Percentiles rank a stretch among this genome's conserved stretches.
phyloP scores from a whole-genome alignment of 768 basidiomycete genomes.

The Tylopilus balloui region DNA sequence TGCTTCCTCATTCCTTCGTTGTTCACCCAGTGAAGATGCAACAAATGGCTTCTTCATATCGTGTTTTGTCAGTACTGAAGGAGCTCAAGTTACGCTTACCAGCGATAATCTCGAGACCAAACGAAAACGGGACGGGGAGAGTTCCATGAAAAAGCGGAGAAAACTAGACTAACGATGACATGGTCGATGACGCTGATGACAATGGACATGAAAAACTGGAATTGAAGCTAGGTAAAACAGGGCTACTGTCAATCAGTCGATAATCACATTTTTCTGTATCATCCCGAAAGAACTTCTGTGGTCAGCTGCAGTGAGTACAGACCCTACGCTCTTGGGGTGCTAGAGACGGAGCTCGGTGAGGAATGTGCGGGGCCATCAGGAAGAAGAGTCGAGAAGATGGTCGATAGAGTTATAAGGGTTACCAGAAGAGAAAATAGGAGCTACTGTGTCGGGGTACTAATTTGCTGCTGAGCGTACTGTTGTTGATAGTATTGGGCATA shows the following conservation, averaged over 20 bases:
- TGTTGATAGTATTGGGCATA: conserved; percentile 87
- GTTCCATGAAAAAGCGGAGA: conserved; percentile 19
- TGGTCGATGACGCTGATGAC: background rate
- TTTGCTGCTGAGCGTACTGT: conserved; percentile 78
- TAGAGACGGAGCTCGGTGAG: conserved; percentile 21
- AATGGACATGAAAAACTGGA: conserved; percentile 7
- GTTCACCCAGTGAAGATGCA: conserved; percentile 74
- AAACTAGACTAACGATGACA: conserved; percentile 12
- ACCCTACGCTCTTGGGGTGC: conserved; percentile 24
- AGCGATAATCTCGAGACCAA: conserved; percentile 8
- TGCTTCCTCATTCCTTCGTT: conserved; percentile 63
- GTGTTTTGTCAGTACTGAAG: conserved; percentile 57
- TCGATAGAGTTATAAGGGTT: conserved; percentile 24
- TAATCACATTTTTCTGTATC: conserved; percentile 24
- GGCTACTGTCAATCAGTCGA: conserved; percentile 27
- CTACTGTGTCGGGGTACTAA: conserved; percentile 40
- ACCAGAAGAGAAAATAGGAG: conserved; percentile 17
- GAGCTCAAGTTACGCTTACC: background rate
- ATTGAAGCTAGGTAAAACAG: conserved; percentile 23
- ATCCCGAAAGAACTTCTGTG: conserved; percentile 31
- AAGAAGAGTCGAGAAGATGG: conserved; percentile 14
- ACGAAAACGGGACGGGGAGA: conserved; percentile 23
- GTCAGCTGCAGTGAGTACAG: conserved; percentile 35
- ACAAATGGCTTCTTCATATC: conserved; percentile 98
- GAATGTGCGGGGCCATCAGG: conserved; percentile 12